phyloP scores from a whole-genome alignment of 2,329 filamentous ascomycete species.

The Talaromyces marneffei region DNA sequence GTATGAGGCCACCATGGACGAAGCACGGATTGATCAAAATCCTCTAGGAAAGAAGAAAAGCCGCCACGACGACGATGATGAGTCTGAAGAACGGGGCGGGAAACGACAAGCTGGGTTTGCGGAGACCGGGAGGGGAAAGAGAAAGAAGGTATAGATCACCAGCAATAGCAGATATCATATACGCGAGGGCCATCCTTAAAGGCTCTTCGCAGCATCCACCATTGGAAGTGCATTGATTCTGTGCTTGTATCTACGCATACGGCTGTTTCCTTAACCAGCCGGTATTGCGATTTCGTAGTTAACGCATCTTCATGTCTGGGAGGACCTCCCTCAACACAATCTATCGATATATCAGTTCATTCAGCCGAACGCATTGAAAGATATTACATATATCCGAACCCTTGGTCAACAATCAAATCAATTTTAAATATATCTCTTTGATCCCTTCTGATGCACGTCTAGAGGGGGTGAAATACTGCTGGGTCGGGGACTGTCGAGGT shows the following conservation, averaged over 20 bases:
- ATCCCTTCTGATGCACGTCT: neutral
- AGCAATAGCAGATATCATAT: neutral
- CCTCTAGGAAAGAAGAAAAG: conserved; percentile 11
- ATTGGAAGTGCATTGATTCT: neutral
- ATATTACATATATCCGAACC: too few species aligned
- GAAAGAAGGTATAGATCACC: conserved; percentile 2
- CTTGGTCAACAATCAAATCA: too few species aligned
- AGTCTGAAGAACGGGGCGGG: conserved; percentile 5
- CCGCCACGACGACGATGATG: neutral
- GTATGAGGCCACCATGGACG: neutral
- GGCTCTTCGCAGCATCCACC: neutral
- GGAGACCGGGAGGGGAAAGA: conserved; percentile 11
- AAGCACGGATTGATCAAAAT: conserved; percentile 5
- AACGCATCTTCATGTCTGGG: neutral
- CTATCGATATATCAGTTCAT: too few species aligned
- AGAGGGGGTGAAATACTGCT: neutral
- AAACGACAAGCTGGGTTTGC: conserved; percentile 9
- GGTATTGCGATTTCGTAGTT: neutral
- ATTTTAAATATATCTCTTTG: neutral
- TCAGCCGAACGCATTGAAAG: neutral
- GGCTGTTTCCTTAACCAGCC: neutral
- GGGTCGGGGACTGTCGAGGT: neutral
- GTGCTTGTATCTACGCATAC: neutral
- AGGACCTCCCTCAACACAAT: neutral
- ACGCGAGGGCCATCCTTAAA: too few species aligned